These are phyloP conservation scores for Alternaria sp. DNA, from an alignment of 2,329 filamentous ascomycete species.

Conservation along the genomic window DNA sequence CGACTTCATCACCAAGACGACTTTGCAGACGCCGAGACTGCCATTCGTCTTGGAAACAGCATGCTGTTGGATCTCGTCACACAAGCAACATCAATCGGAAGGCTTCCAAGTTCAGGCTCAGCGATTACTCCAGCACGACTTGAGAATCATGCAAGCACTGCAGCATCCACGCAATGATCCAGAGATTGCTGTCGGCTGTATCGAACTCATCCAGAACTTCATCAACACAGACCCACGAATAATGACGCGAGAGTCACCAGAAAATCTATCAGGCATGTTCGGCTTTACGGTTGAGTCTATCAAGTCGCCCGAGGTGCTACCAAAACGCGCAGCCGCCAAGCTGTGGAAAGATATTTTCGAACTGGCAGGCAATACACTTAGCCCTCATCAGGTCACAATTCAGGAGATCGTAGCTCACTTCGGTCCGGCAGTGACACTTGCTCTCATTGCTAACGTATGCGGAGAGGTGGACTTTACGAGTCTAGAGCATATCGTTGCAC, in stretches of 20 bases:
- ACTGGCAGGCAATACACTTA: conserved; percentile 39
- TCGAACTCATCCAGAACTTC: conserved; percentile 74
- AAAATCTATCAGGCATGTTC: conserved; percentile 71
- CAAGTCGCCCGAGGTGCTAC: conserved; percentile 74
- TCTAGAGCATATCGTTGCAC: conserved; percentile 44
- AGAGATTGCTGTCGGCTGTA: conserved; percentile 75
- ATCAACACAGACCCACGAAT: conserved; percentile 68
- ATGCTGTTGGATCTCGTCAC: conserved; percentile 65
- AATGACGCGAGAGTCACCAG: conserved; percentile 67
- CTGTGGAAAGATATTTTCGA: conserved; percentile 68
- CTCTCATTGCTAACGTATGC: conserved; percentile 47
- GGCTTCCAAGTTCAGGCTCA: conserved; percentile 41
- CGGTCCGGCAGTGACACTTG: conserved; percentile 41
- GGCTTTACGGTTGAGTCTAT: conserved; percentile 75
- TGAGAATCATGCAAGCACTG: conserved; percentile 69
- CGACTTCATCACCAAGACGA: conserved; percentile 69
- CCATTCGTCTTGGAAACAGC: conserved; percentile 75
- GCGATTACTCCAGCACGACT: conserved; percentile 65
- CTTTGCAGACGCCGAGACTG: conserved; percentile 69
- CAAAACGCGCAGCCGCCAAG: conserved; percentile 75
- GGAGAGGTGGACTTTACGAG: conserved; percentile 49
- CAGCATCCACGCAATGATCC: conserved; percentile 70
- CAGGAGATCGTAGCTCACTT: conserved; percentile 51
- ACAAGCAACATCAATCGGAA: conserved; percentile 59
- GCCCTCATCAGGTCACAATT: conserved; percentile 39